Evolutionary conservation across 306 rosid genomes (phyloP).

Genomic region (Calophaca sinica): DNA sequence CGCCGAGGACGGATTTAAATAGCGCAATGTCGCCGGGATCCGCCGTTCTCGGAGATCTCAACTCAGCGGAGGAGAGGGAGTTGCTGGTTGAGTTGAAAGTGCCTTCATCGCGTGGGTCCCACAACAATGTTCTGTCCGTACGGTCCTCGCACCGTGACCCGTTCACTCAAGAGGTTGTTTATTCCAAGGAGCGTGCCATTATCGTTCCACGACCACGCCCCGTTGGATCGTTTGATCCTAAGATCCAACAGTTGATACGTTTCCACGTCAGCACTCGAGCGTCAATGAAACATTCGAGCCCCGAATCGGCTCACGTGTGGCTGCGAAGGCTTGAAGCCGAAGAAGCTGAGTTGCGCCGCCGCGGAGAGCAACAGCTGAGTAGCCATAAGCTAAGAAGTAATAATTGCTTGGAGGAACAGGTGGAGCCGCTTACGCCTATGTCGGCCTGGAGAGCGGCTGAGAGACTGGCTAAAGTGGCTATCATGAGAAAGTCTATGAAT

Average conservation of each 20-base stretch:
- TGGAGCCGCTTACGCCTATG: conserved; percentile 76
- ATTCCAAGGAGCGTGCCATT: conserved; percentile 58
- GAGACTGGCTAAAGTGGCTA: conserved; percentile 89
- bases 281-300: conserved; percentile 53
- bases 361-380: conserved; percentile 39
- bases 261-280: conserved; percentile 70
- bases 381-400: conserved; percentile 44
- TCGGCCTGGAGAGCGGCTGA: conserved; percentile 97
- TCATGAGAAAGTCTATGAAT: conserved; percentile 92
- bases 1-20: conserved; percentile 51
- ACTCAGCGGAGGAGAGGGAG: conserved; percentile 73
- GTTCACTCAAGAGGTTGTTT: conserved; percentile 58
- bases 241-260: conserved; percentile 58
- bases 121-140: conserved; percentile 61
- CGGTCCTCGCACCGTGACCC: conserved; percentile 63
- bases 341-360: conserved; percentile 54
- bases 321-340: conserved; percentile 68
- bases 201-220: conserved; percentile 62
- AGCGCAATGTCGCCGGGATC: conserved; percentile 46
- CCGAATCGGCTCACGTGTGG: conserved; percentile 54
- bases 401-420: conserved; percentile 55
- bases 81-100: conserved; percentile 70
- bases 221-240: conserved; percentile 60
- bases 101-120: conserved; percentile 60
- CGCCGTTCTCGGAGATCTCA: conserved; percentile 56